Conservation (phyloP, 2,329 filamentous ascomycete species). For the Colletotrichum spinosum region DNA sequence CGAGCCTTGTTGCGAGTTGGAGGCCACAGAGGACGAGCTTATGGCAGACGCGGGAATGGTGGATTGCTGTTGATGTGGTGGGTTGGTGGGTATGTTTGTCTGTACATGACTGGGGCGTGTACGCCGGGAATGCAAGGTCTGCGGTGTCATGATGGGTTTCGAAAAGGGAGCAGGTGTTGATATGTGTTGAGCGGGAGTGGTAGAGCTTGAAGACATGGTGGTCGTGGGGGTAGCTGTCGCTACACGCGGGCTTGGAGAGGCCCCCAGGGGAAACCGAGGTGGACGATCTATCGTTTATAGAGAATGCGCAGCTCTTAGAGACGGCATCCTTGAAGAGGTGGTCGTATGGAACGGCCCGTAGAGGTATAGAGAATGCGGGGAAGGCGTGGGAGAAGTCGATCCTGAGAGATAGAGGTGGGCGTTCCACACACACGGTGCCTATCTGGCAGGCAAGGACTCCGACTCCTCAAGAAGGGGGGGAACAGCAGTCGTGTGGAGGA, state of each 20-base stretch:
- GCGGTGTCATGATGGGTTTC: constrained; percentile 56
- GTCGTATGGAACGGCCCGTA: constrained; percentile 39
- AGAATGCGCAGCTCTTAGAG: constrained; percentile 35
- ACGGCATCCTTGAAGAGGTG: constrained; percentile 39
- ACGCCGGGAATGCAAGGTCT: constrained; percentile 53
- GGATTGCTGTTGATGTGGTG: constrained; percentile 42
- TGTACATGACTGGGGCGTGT: constrained; percentile 61
- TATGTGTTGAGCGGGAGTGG: constrained; percentile 43
- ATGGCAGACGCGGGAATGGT: constrained; percentile 64
- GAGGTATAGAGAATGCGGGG: constrained; percentile 37
- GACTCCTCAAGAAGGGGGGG: constrained; percentile 5
- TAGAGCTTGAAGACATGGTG: constrained; percentile 46
- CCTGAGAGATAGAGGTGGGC: constrained; percentile 30
- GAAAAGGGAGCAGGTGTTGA: constrained; percentile 44
- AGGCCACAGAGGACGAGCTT: constrained; percentile 67
- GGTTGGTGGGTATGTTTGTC: constrained; percentile 52
- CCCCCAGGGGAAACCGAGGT: constrained; percentile 30
- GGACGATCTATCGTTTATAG: constrained; percentile 37
- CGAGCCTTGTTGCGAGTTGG: constrained; percentile 66
- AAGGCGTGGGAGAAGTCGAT: constrained; percentile 32
- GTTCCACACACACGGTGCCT: constrained; percentile 33
- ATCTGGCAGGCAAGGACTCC: constrained; percentile 33
- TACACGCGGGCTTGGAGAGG: constrained; percentile 25
- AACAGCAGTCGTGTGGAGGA: constrained; percentile 29
- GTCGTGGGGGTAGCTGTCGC: constrained; percentile 27